Percentiles rank a stretch among this genome's conserved stretches.
Evolutionary conservation across 495 filamentous ascomycete species (phyloP).

Genomic region (Penicillium malachiteum): DNA sequence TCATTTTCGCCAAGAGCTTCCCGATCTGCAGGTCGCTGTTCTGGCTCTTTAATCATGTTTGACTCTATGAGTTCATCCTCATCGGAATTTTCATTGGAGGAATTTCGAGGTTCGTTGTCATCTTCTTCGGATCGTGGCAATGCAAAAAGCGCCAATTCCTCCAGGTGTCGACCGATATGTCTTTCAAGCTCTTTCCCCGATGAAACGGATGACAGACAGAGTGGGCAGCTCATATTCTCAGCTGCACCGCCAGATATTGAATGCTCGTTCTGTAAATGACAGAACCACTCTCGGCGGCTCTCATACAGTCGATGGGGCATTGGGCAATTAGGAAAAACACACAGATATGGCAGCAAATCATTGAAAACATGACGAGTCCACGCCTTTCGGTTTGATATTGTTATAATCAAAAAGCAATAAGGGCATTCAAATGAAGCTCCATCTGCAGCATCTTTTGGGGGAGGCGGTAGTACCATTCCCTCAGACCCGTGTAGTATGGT

Average conservation of each 20-base stretch:
- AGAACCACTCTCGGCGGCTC: constrained; percentile 4
- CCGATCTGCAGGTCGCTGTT: too few species aligned
- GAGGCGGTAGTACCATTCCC: background rate
- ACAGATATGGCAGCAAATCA: background rate
- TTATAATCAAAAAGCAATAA: background rate
- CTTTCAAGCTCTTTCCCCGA: background rate
- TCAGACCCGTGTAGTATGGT: background rate
- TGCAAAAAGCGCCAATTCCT: background rate
- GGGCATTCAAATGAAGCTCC: background rate
- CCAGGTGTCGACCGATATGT: background rate
- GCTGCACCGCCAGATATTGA: background rate
- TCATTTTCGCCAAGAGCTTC: too few species aligned
- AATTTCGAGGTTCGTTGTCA: too few species aligned
- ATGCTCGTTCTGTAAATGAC: background rate
- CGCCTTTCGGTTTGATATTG: background rate
- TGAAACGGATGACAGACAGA: background rate
- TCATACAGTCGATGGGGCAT: constrained; percentile 2
- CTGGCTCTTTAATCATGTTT: too few species aligned
- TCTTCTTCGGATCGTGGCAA: background rate
- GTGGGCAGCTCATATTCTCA: background rate
- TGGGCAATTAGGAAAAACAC: background rate
- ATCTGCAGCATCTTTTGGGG: background rate
- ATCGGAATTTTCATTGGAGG: too few species aligned
- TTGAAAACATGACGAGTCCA: background rate
- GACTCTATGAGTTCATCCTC: too few species aligned